Percentiles rank a stretch among this genome's conserved stretches.
These are phyloP conservation scores for Nemania abortiva DNA, from an alignment of 2,329 filamentous ascomycete genomes.

Conservation along the genomic window DNA sequence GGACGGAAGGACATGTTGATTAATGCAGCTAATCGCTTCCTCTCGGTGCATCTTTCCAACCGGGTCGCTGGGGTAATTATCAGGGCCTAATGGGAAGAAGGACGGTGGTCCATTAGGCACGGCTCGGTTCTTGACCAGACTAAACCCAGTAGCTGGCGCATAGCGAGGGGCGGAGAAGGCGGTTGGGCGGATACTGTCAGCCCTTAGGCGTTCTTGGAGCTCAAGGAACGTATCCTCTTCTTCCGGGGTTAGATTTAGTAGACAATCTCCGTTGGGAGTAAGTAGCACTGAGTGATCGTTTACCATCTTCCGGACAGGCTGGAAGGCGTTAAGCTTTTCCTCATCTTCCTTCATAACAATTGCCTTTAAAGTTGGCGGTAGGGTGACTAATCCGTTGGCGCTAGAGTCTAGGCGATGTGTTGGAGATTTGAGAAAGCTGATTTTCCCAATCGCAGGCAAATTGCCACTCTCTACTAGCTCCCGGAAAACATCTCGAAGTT, in stretches of 20 bases:
- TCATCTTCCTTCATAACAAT: slow-evolving; percentile 68
- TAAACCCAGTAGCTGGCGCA: slow-evolving; percentile 68
- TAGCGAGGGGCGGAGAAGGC: slow-evolving; percentile 69
- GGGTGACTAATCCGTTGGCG: slow-evolving; percentile 46
- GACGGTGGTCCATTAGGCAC: slow-evolving; percentile 73
- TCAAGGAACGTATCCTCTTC: slow-evolving; percentile 78
- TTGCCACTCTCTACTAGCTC: slow-evolving; percentile 53
- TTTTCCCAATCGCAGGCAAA: slow-evolving; percentile 52
- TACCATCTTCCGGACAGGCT: slow-evolving; percentile 70
- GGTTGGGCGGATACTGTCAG: slow-evolving; percentile 63
- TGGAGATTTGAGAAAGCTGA: slow-evolving; percentile 57
- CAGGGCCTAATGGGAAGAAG: slow-evolving; percentile 67
- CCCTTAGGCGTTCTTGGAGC: slow-evolving; percentile 71
- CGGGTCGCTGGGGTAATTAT: slow-evolving; percentile 66
- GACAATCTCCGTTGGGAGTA: slow-evolving; percentile 80
- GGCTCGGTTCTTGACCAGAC: slow-evolving; percentile 72
- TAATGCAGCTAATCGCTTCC: slow-evolving; percentile 75
- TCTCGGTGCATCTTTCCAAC: slow-evolving; percentile 75
- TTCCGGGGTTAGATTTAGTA: slow-evolving; percentile 76
- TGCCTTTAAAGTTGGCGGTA: slow-evolving; percentile 58
- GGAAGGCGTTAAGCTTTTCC: slow-evolving; percentile 65
- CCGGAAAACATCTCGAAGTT: slow-evolving; percentile 54
- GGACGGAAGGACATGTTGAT: slow-evolving; percentile 74
- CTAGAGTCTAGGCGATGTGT: slow-evolving; percentile 53
- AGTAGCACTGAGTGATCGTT: slow-evolving; percentile 77